Percentiles rank a stretch among this genome's conserved stretches.
Evolutionary conservation across 2,329 filamentous ascomycete species (phyloP).

Genomic region (Beauveria medogensis): DNA sequence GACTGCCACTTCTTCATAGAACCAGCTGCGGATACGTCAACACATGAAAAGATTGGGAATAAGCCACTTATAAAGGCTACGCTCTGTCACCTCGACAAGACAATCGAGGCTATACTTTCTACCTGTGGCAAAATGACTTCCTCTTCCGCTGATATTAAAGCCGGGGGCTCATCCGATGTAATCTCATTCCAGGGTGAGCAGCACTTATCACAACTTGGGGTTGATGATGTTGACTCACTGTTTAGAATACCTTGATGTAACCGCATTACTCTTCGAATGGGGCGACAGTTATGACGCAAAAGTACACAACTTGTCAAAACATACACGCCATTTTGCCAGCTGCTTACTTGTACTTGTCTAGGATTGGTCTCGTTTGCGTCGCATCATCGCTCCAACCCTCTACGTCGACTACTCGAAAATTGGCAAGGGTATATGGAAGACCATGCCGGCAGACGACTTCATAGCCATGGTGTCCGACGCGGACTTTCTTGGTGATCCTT

Average conservation of each 20-base stretch:
- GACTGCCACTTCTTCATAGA: background rate
- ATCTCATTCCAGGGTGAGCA: background rate
- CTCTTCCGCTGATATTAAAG: background rate
- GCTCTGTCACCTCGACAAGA: background rate
- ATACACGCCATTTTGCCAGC: background rate
- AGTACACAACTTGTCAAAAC: background rate
- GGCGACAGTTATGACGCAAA: background rate
- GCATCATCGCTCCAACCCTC: background rate
- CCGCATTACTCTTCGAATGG: background rate
- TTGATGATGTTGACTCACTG: background rate
- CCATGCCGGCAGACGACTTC: constrained; percentile 55
- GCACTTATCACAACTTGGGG: background rate
- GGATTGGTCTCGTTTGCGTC: background rate
- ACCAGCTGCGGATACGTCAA: background rate
- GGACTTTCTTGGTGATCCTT: constrained; percentile 49
- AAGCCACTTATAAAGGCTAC: background rate
- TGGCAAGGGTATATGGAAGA: constrained; percentile 35
- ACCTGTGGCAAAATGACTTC: background rate
- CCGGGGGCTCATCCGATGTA: background rate
- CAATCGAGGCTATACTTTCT: background rate
- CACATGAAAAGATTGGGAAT: background rate
- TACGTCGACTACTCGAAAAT: background rate
- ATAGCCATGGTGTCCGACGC: constrained; percentile 49
- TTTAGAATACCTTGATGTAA: background rate
- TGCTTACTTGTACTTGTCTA: background rate